Base-by-base conservation (phyloP, 257 asterid species). In the Nicotiana undulata region DNA sequence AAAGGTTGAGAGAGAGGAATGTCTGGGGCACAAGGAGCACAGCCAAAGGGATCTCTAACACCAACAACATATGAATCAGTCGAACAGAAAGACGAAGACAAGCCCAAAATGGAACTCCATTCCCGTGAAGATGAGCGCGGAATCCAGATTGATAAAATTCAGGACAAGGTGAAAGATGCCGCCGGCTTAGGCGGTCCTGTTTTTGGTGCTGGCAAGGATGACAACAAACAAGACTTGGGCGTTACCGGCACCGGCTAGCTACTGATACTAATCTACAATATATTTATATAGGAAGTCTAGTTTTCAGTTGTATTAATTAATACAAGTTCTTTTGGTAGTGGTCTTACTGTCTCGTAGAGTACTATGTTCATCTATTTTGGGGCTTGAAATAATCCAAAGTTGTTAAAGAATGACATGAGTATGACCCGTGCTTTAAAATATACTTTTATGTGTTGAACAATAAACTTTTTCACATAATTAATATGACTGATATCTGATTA, bases 11-110 rank as follows among this genome's bases (percentile, higher is more conserved):
- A 29, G 0, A 22, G 7, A 56, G 24, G 52, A 53, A 93, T 95
- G 97, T 95, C 98, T 49, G 99, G 98, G 10, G 97, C 98, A 31
- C 99, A 95, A 83, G 98, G 98, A 84, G 93, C 98, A 60, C 96
- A 86, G 82, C 97, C 97, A 74, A 93, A 93, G 90, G 98, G 86
- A 77, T 85, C 94, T 9, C 88, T 81, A 84, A 92, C 97, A 63
- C 90, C 97, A 64, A 93, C 98, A 11, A 86, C 87, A 1, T 95
- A 93, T 83, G 95, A 93, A 82, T 88, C 97, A 20, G 90, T 88
- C 68, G 87, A 82, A 22, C 83, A 89, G 17, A 95, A 92, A 9
- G 87, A 63, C 10, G 68, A 90, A 83, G 91, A 92, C 91, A 93
- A 87, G 89, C 88, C 92, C 4, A 86, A 85, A 77, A 61, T 83